phyloP scores from a whole-genome alignment of 495 filamentous ascomycete species.

The Beverwykella pulmonaria region DNA sequence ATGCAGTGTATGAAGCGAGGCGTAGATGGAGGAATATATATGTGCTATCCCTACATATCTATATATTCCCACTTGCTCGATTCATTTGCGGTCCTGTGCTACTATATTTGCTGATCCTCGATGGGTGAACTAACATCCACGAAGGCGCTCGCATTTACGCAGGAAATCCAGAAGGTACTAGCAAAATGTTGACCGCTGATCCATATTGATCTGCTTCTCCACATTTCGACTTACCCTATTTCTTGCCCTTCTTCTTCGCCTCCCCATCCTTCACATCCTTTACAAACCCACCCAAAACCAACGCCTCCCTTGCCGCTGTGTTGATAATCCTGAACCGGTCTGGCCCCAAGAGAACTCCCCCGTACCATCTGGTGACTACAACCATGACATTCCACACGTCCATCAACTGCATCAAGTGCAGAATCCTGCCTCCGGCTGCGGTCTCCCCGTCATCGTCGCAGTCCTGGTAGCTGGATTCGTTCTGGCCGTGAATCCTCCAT shows the following conservation, averaged over 20 bases:
- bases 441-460: conserved; percentile 96
- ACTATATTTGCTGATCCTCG: no score
- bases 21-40: no score
- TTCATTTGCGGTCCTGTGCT: no score
- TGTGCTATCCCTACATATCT: no score
- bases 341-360: conserved; percentile 83
- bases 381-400: conserved; percentile 89
- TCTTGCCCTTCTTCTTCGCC: conserved; percentile 44
- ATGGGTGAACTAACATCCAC: no score
- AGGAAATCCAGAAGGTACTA: no score
- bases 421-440: conserved; percentile 82
- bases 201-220: no score
- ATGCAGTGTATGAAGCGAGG: no score
- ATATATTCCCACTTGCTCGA: no score
- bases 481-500: conserved; percentile 61
- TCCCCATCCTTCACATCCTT: conserved; percentile 47
- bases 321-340: conserved; percentile 90
- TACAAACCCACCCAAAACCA: conserved; percentile 76
- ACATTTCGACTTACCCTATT: no score
- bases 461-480: conserved; percentile 72
- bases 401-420: conserved; percentile 93
- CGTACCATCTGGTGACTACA: conserved; percentile 96
- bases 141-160: no score
- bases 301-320: conserved; percentile 77
- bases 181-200: no score